Percentiles rank a stretch among this genome's conserved stretches.
Conservation (phyloP, 2,329 filamentous ascomycete species). For the Chaetomiaceae sp. region DNA sequence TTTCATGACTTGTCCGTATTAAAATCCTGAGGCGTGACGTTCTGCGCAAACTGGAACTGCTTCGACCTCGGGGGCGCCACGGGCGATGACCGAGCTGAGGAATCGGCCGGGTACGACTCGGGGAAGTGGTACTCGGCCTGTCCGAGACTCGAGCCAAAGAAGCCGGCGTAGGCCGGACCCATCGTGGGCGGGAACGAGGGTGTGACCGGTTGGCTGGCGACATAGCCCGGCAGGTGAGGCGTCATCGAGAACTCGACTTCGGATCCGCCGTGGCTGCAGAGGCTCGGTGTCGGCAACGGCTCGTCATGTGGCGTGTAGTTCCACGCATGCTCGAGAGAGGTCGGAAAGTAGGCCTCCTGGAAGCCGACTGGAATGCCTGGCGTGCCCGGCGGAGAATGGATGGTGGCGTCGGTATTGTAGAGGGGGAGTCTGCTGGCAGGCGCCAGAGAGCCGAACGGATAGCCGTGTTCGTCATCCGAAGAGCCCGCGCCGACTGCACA, state of each 20-base stretch:
- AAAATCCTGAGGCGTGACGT: conserved; percentile 43
- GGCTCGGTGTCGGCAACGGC: conserved; percentile 44
- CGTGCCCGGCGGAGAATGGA: conserved; percentile 52
- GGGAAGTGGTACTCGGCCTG: conserved; percentile 52
- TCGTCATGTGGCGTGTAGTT: conserved; percentile 42
- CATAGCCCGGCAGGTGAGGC: conserved; percentile 41
- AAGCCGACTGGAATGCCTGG: conserved; percentile 44
- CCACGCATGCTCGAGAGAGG: conserved; percentile 31
- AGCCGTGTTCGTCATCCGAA: conserved; percentile 37
- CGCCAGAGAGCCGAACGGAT: conserved; percentile 23
- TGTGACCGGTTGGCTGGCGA: conserved; percentile 47
- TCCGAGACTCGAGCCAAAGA: conserved; percentile 29
- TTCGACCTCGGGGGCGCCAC: conserved; percentile 35
- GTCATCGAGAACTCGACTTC: conserved; percentile 44
- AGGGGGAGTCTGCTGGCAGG: conserved; percentile 22
- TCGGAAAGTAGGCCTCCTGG: conserved; percentile 38
- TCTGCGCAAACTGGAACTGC: conserved; percentile 44
- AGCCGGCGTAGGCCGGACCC: conserved; percentile 36
- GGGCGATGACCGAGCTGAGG: conserved; percentile 36
- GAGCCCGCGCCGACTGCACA: conserved; percentile 36
- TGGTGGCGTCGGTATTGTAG: conserved; percentile 35
- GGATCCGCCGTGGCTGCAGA: conserved; percentile 40
- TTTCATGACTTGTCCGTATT: conserved; percentile 23
- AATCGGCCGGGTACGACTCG: conserved; percentile 36
- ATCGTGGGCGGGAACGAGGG: conserved; percentile 43